phyloP scores from a whole-genome alignment of 768 basidiomycete genomes.

The Suillus cothurnatus region DNA sequence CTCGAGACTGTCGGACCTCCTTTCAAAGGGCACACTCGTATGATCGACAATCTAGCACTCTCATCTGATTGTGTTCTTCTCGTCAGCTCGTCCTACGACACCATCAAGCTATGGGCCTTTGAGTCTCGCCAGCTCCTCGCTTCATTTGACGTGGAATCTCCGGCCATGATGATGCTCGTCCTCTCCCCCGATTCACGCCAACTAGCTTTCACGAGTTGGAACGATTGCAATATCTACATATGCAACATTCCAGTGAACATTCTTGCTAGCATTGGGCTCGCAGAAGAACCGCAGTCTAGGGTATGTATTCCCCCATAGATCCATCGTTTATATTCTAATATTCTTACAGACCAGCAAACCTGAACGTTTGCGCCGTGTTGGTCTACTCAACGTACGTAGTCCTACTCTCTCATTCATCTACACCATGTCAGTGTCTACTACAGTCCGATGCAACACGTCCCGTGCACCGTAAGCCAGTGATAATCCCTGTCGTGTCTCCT shows the following conservation, averaged over 20 bases:
- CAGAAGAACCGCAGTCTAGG: no score
- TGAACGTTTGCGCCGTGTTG: no score
- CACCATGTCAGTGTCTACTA: not conserved
- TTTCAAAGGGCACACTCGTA: not conserved
- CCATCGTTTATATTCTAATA: no score
- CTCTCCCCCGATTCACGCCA: not conserved
- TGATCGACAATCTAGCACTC: not conserved
- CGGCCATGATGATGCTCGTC: not conserved
- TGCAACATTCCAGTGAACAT: not conserved
- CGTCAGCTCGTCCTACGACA: not conserved
- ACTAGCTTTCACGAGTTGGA: not conserved
- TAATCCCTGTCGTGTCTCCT: not conserved
- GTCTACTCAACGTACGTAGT: not conserved
- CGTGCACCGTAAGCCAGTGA: not conserved
- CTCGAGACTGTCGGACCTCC: not conserved
- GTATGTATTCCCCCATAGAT: no score
- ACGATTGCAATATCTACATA: not conserved
- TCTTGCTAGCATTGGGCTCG: no score
- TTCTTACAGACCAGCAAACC: no score
- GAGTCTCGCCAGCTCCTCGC: not conserved
- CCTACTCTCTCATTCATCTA: not conserved
- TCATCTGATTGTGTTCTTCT: not conserved
- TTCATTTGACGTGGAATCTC: not conserved
- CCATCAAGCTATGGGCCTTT: not conserved
- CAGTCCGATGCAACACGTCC: not conserved